Base-by-base conservation (phyloP, 352 stramenopile species). In the Pythium aphanidermatum region DNA sequence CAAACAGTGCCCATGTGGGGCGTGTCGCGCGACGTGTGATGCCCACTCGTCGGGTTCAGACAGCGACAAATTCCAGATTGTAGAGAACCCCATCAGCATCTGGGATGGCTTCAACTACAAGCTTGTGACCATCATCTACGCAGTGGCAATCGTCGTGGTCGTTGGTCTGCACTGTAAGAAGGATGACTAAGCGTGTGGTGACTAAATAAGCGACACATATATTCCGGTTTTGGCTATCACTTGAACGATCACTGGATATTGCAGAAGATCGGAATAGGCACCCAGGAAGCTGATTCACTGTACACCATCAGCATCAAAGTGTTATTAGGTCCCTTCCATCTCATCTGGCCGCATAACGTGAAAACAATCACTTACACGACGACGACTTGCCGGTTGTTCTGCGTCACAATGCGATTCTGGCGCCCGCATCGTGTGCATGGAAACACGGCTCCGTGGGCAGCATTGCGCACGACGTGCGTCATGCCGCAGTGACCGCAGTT, bases 1-100 rank as follows among this genome's bases (percentile, higher is more conserved):
- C 3, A 88, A 88, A 52, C 75, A 90, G 46, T 92, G 80, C 52
- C 80, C 80, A 1, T 92, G 80, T 38, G 75, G 74, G 20, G 63
- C 80, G 1, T 92, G 80, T 29, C 73, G 71, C 20, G 60, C 59
- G 5, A 86, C 80, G 24, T 92, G 80, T 50, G 73, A 86, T 34
- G 59, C 70, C 4, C 66, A 76, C 37, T 26, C 16, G 20, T 44
- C 33, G 12, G 38, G 37, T 38, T 53, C 10, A 49, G 60, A 54
- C 10, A 43, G 43, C n/a, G 62, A 68, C 40, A 47, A 64, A 26
- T 75, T 84, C 51, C 60, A 73, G 32, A 52, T 86, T 13, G 60
- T 78, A 4, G 58, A 72, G n/a, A 58, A 88, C 35, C 80, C 80
- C 4, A 90, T 90, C 51, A 82, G 73, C 17, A 39, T 88, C 13